Conservation (phyloP, 352 stramenopile genomes). For the Phytophthora podocarpi region DNA sequence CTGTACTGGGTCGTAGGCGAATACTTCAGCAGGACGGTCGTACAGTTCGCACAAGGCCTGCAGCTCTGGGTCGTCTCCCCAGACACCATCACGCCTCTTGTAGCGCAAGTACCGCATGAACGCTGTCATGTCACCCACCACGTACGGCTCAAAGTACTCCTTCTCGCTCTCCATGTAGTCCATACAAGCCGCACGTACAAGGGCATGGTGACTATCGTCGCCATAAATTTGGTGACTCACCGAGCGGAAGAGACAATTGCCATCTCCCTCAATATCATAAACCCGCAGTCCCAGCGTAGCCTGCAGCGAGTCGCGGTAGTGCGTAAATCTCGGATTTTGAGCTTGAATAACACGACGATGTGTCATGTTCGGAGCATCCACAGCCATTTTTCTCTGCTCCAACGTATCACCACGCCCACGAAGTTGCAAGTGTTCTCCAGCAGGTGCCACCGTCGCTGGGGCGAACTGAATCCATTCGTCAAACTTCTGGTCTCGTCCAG, state of each 20-base stretch:
- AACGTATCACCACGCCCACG: slow-evolving; percentile 29
- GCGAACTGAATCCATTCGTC: slow-evolving; percentile 78
- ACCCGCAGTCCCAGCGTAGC: slow-evolving; percentile 49
- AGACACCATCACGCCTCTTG: slow-evolving; percentile 92
- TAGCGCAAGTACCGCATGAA: slow-evolving; percentile 92
- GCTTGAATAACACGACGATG: slow-evolving; percentile 67
- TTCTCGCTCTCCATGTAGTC: slow-evolving; percentile 96
- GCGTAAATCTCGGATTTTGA: slow-evolving; percentile 76
- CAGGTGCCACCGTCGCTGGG: slow-evolving; percentile 54
- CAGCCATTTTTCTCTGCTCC: slow-evolving; percentile 55
- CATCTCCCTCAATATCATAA: slow-evolving; percentile 91
- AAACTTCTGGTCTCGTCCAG: slow-evolving; percentile 65
- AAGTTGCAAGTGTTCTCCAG: slow-evolving; percentile 61
- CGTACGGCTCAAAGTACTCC: slow-evolving; percentile 93
- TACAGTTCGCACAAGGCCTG: slow-evolving; percentile 96
- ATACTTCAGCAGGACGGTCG: slow-evolving; percentile 90
- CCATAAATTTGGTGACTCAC: slow-evolving; percentile 97
- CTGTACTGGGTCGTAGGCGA: slow-evolving; percentile 73
- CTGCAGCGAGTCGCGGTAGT: slow-evolving; percentile 67
- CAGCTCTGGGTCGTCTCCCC: slow-evolving; percentile 96
- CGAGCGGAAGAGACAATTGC: slow-evolving; percentile 98
- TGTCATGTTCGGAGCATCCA: slow-evolving; percentile 40
- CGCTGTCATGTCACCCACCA: slow-evolving; percentile 84
- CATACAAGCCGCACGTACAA: slow-evolving; percentile 92
- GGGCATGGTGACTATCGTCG: slow-evolving; percentile 86